Evolutionary conservation across 1,139 yeast species (phyloP), one percentile per base, ranked within the genome.

Genomic region (Taiozyma sp.): DNA sequence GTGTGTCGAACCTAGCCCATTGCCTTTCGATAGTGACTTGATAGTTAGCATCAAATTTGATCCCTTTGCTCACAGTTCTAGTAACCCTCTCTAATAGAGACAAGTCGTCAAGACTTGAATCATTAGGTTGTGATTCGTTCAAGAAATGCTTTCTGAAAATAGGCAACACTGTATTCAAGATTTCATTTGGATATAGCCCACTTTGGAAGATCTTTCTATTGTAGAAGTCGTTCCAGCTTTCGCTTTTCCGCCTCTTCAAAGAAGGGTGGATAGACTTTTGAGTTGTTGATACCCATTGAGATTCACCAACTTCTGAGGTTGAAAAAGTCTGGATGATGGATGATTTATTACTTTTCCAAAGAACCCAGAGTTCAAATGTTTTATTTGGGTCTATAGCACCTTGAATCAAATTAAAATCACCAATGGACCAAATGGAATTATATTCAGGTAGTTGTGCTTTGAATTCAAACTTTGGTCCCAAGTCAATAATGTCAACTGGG

Each of bases 261-360:
- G 6, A 29, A 43, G 21, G 52, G 45, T 28, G 47, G 47, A 32
- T 43, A 40, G 41, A n/a, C 16, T 29, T 28, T 40, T 47, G 43
- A 13, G 45, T 19, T 24, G 48, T 39, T 6, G 29, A 14, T 24
- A 40, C 47, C 64, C 65, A 61, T 26, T 50, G 44, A 2, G 46
- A 19, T 6, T 52, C 13, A 4, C 43, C 47, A 13, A 65, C 67
- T 29, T 65, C 63, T 26, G 62, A 52, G 30, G 74, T 52, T 22
- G 63, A 62, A 37, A 70, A 56, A 10, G 68, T 60, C 50, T 74
- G 73, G 29, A 79, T 62, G 28, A 74, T 68, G 4, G 84, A 77
- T 1, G 80, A 72, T 2, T 79, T 76, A 55, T 84, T 83, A 53
- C 87, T 80, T 59, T 83, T 84, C 88, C 88, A 83, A 42, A 83